phyloP scores from a whole-genome alignment of 2,329 filamentous ascomycete genomes.

The Fusarium albosuccineum region DNA sequence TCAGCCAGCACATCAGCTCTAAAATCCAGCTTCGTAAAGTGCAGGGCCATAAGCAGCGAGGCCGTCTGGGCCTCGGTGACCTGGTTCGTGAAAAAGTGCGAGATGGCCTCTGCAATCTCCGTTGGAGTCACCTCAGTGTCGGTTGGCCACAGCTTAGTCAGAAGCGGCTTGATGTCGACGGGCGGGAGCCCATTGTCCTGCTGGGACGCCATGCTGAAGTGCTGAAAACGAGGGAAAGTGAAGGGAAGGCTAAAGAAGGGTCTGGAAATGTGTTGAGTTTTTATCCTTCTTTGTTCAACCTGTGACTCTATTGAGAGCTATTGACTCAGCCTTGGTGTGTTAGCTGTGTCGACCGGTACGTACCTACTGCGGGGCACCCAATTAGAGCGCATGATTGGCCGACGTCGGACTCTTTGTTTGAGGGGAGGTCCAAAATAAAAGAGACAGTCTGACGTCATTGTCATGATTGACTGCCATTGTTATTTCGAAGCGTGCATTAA shows the following conservation, averaged over 20 bases:
- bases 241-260: not conserved
- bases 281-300: slow-evolving; percentile 28
- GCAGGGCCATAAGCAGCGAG: slow-evolving; percentile 88
- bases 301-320: slow-evolving; percentile 35
- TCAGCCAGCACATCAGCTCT: slow-evolving; percentile 87
- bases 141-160: slow-evolving; percentile 78
- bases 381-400: slow-evolving; percentile 42
- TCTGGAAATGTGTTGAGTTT: slow-evolving; percentile 8
- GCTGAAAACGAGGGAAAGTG: not conserved
- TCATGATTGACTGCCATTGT: not conserved
- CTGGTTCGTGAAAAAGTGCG: slow-evolving; percentile 90
- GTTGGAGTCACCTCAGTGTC: slow-evolving; percentile 72
- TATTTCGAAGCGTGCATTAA: not conserved
- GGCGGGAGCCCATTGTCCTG: slow-evolving; percentile 48
- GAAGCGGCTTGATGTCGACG: slow-evolving; percentile 76
- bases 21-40: slow-evolving; percentile 89
- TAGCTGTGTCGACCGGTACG: slow-evolving; percentile 28
- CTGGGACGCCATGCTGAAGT: slow-evolving; percentile 49
- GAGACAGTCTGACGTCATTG: not conserved
- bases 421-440: not conserved
- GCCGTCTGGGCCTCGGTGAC: slow-evolving; percentile 90
- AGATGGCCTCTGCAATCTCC: slow-evolving; percentile 91
- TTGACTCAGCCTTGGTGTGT: slow-evolving; percentile 41
- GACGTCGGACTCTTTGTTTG: slow-evolving; percentile 12
- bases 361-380: slow-evolving; percentile 29